A percentile compares a stretch with the other conserved stretches of the same genome.
These are phyloP conservation scores for Nematodospora valgi DNA, from an alignment of 805 yeast genomes.

Conservation along the genomic window DNA sequence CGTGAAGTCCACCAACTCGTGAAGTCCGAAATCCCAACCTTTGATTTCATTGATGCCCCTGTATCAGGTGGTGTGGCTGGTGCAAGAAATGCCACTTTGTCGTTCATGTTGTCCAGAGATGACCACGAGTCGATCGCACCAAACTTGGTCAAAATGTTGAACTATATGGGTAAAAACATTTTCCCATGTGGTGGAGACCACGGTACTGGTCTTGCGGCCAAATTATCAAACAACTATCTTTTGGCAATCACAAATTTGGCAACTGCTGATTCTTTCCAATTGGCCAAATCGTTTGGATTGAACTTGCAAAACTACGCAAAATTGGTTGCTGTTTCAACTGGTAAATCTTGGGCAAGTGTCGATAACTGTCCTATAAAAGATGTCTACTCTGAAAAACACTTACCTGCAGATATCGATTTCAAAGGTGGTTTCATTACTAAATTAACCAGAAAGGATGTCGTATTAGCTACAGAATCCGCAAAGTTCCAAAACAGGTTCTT, in stretches of 20 bases:
- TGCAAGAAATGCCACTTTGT: slow-evolving; percentile 48
- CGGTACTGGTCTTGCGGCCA: slow-evolving; percentile 54
- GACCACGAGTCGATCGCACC: slow-evolving; percentile 27
- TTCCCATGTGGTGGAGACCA: slow-evolving; percentile 47
- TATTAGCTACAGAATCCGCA: slow-evolving; percentile 40
- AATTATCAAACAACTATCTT: slow-evolving; percentile 50
- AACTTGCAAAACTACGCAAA: slow-evolving; percentile 45
- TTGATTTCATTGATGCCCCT: slow-evolving; percentile 52
- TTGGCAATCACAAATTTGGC: slow-evolving; percentile 53
- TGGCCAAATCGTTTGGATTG: slow-evolving; percentile 48
- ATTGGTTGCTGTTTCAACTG: slow-evolving; percentile 49
- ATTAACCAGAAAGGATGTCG: slow-evolving; percentile 43
- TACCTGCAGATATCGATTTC: slow-evolving; percentile 46
- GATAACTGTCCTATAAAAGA: slow-evolving; percentile 54
- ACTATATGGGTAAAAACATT: slow-evolving; percentile 46
- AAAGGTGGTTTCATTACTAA: slow-evolving; percentile 49
- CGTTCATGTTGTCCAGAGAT: slow-evolving; percentile 49
- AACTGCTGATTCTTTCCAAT: slow-evolving; percentile 52
- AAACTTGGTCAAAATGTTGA: slow-evolving; percentile 25
- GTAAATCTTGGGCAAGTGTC: slow-evolving; percentile 52
- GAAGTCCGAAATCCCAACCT: slow-evolving; percentile 25
- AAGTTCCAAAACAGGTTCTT: slow-evolving; percentile 30
- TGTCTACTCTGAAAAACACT: slow-evolving; percentile 31
- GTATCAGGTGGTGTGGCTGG: slow-evolving; percentile 57
- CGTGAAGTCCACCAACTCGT: slow-evolving; percentile 35